phyloP scores from a whole-genome alignment of 2,329 filamentous ascomycete species.

The Penicillium glabrum region DNA sequence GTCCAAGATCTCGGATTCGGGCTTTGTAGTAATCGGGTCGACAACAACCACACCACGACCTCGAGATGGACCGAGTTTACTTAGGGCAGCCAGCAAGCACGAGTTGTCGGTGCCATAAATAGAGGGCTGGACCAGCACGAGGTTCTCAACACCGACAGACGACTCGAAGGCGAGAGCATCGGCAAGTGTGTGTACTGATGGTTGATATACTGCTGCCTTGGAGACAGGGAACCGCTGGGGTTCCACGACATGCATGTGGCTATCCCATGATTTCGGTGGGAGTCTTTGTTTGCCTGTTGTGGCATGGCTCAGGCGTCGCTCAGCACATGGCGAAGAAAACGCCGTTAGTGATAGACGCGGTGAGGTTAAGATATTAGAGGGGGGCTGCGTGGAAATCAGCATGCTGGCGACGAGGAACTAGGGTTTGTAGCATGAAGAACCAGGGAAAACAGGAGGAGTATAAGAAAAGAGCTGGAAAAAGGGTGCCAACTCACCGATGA shows the following conservation, averaged over 20 bases:
- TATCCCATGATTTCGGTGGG: conserved; percentile 54
- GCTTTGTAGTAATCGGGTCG: conserved; percentile 46
- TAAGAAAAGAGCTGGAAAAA: background rate
- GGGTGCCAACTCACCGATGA: conserved; percentile 16
- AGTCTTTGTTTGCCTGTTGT: conserved; percentile 19
- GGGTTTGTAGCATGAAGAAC: background rate
- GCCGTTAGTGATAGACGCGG: conserved; percentile 18
- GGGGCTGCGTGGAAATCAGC: conserved; percentile 26
- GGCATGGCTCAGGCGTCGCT: conserved; percentile 15
- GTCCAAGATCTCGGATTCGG: conserved; percentile 41
- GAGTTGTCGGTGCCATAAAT: conserved; percentile 63
- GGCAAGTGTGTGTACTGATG: conserved; percentile 50
- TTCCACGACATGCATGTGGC: conserved; percentile 64
- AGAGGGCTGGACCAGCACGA: conserved; percentile 62
- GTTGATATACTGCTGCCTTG: conserved; percentile 52
- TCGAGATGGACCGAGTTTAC: conserved; percentile 48
- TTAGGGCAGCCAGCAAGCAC: conserved; percentile 57
- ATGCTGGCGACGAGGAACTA: conserved; percentile 12
- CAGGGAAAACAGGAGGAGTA: background rate
- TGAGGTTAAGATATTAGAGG: conserved; percentile 13
- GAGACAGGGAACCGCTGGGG: conserved; percentile 52
- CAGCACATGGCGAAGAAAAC: conserved; percentile 3
- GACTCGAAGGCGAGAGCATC: conserved; percentile 55
- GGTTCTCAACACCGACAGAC: conserved; percentile 53
- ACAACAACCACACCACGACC: conserved; percentile 59